phyloP scores from a whole-genome alignment of 768 basidiomycete genomes.

The Sporobolomyces phaffii region DNA sequence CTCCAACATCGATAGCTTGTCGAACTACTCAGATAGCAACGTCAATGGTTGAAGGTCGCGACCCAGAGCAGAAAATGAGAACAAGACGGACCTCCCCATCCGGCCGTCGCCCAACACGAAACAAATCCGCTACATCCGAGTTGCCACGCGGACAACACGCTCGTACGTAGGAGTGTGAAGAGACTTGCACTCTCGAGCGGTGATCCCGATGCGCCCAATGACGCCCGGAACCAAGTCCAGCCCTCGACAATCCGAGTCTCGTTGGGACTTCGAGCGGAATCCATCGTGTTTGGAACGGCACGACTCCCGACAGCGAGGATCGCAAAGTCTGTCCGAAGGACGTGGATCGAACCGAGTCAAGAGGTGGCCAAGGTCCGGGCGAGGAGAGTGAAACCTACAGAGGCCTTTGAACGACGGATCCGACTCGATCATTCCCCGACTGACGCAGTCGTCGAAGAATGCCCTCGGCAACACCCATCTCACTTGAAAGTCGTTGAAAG shows the following conservation, averaged over 20 bases:
- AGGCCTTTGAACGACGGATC: slow-evolving; percentile 57
- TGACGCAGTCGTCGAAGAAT: slow-evolving; percentile 57
- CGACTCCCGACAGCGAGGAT: slow-evolving; percentile 65
- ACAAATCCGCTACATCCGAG: slow-evolving; percentile 42
- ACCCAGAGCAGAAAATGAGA: no score
- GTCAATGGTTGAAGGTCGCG: no score
- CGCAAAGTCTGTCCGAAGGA: slow-evolving; percentile 52
- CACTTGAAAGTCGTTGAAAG: slow-evolving; percentile 58
- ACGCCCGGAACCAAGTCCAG: slow-evolving; percentile 7
- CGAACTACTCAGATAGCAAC: slow-evolving; percentile 65
- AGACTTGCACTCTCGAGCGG: not conserved
- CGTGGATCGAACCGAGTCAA: no score
- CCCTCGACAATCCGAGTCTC: not conserved
- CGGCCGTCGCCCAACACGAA: slow-evolving; percentile 33
- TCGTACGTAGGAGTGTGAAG: slow-evolving; percentile 45
- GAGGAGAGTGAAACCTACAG: not conserved
- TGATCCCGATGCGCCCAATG: not conserved
- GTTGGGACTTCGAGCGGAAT: slow-evolving; percentile 48
- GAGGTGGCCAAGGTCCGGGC: no score
- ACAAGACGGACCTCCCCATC: slow-evolving; percentile 14
- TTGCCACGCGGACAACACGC: slow-evolving; percentile 48
- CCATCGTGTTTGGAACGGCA: slow-evolving; percentile 57
- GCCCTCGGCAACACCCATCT: slow-evolving; percentile 68
- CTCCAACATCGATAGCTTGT: slow-evolving; percentile 69
- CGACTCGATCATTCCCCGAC: slow-evolving; percentile 53